Evolutionary conservation across 2,329 filamentous ascomycete genomes (phyloP).

Genomic region (Cladosporium sp.): DNA sequence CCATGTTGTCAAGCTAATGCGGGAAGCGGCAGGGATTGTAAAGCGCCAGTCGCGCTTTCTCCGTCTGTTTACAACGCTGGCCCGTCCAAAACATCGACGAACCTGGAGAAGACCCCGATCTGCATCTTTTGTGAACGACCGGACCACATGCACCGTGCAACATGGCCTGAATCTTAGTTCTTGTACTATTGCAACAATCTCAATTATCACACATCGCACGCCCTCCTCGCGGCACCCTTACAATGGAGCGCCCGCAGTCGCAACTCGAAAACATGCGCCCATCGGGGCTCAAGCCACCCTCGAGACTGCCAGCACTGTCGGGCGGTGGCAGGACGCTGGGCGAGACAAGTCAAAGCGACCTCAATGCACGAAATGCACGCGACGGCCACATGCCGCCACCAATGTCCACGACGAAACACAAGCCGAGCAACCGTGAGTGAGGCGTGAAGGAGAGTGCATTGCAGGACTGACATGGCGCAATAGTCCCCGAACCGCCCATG

Average conservation of each 20-base stretch:
- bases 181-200: slow-evolving; percentile 13
- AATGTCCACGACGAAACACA: slow-evolving; percentile 49
- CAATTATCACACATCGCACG: slow-evolving; percentile 7
- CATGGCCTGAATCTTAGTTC: slow-evolving; percentile 15
- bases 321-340: slow-evolving; percentile 25
- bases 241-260: slow-evolving; percentile 34
- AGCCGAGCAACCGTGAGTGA: slow-evolving; percentile 50
- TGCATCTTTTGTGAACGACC: background rate
- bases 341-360: slow-evolving; percentile 37
- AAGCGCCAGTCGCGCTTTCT: slow-evolving; percentile 1
- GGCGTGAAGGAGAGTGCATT: slow-evolving; percentile 15
- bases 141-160: background rate
- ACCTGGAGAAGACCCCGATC: slow-evolving; percentile 1
- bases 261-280: slow-evolving; percentile 36
- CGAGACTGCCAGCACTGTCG: slow-evolving; percentile 29
- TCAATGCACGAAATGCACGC: slow-evolving; percentile 51
- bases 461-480: slow-evolving; percentile 25
- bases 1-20: background rate
- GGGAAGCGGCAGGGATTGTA: background rate
- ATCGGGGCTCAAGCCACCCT: slow-evolving; percentile 35
- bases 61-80: slow-evolving; percentile 5
- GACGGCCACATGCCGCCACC: slow-evolving; percentile 43
- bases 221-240: background rate
- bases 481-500: slow-evolving; percentile 49
- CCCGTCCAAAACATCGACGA: slow-evolving; percentile 1